These are phyloP conservation scores for Oryza glumipatula DNA, from an alignment of 176 grass and related monocot species.

Conservation along the genomic window DNA sequence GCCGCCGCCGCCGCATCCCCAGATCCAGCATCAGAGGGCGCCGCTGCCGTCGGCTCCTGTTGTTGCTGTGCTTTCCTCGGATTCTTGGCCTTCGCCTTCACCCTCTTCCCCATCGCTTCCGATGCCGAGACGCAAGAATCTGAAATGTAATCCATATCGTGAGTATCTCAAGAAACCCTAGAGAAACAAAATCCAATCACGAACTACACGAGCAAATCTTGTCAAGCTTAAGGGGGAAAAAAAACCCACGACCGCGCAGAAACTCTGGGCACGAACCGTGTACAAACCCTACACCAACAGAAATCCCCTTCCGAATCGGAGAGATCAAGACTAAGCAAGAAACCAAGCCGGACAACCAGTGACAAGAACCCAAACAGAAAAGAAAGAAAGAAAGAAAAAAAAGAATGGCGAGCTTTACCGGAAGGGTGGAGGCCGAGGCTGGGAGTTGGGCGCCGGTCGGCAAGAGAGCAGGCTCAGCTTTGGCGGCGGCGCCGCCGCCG, in stretches of 20 bases:
- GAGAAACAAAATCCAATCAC: slow-evolving; percentile 2
- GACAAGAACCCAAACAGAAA: not conserved
- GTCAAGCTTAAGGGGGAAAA: not conserved
- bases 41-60: slow-evolving; percentile 2
- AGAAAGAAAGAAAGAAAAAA: not conserved
- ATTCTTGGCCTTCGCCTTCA: slow-evolving; percentile 47
- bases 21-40: slow-evolving; percentile 44
- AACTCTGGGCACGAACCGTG: not conserved
- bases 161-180: slow-evolving; percentile 27
- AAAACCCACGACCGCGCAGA: not conserved
- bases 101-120: slow-evolving; percentile 61
- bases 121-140: not conserved
- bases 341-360: not conserved
- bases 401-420: not conserved
- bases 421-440: not conserved
- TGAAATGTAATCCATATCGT: not conserved
- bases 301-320: not conserved
- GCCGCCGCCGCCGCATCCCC: slow-evolving; percentile 15
- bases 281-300: not conserved
- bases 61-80: slow-evolving; percentile 37
- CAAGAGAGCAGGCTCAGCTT: too few species aligned
- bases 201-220: slow-evolving; percentile 9
- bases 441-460: too few species aligned
- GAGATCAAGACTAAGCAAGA: not conserved
- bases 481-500: not conserved